Evolutionary conservation across 163 green algal genomes (phyloP), one percentile per base, ranked within the genome.

Genomic region (Chlorella variabilis): DNA sequence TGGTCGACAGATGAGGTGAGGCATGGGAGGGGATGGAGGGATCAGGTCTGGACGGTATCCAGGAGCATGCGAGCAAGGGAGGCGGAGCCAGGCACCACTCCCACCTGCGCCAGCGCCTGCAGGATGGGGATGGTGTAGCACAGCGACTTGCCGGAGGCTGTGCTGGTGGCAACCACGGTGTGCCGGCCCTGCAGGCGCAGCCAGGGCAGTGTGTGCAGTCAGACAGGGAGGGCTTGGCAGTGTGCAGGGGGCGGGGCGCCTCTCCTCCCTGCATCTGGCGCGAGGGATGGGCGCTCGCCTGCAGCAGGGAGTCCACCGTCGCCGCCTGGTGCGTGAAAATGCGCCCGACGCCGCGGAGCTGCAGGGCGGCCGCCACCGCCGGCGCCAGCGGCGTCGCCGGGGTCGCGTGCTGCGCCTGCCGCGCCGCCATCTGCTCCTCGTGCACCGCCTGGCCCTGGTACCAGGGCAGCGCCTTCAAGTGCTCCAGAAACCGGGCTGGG

Each of bases 41-140:
- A 54, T 11, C 45, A 54, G 45, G 45, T 54, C 11, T 15, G 15
- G n/a, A n/a, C n/a, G n/a, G n/a, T n/a, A n/a, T n/a, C n/a, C n/a
- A 15, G 45, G 45, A 54, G 45, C 11, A 54, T 23, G 45, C 45
- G 15, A 54, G 45, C 45, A 54, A 54, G 11, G 11, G 45, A 15
- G 15, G 45, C 45, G 45, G 45, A 54, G 45, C 15, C n/a, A n/a
- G n/a, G n/a, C n/a, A n/a, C n/a, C n/a, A n/a, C n/a, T 11, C 45
- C 11, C 45, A 54, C 58, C 75, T 80, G 73, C 11, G 80, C 78
- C n/a, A 90, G 63, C 0, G 88, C 91, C 80, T 98, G 84, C 31
- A 97, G 82, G 38, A 98, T 86, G 0, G 96, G 93, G 23, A 98
- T 56, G 75, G 91, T 92, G 88, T 98, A 98, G 89, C 96, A 98